Percentiles rank a stretch among this genome's conserved stretches.
Evolutionary conservation across 768 basidiomycete genomes (phyloP).

Genomic region (Podaxis sp.): DNA sequence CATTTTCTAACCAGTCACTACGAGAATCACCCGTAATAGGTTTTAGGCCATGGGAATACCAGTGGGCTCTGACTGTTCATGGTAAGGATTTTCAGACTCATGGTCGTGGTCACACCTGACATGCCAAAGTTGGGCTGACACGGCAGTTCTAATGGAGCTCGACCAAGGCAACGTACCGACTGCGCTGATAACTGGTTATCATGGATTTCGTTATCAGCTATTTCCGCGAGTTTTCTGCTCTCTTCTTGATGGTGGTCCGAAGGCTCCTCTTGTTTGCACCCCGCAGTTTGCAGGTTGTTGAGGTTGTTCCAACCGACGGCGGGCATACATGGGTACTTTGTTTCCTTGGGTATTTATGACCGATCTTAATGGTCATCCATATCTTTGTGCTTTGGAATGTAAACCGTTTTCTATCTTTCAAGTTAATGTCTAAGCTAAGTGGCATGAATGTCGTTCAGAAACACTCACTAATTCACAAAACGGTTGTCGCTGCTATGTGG

Average conservation of each 20-base stretch:
- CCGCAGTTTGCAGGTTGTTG: neutral
- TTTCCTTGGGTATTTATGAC: neutral
- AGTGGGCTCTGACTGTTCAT: neutral
- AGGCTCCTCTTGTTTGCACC: neutral
- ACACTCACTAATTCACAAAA: neutral
- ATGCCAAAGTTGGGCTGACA: conserved; percentile 19
- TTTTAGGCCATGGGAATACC: neutral
- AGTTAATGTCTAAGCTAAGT: neutral
- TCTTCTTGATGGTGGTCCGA: neutral
- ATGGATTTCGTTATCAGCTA: conserved; percentile 19
- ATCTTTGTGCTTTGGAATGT: neutral
- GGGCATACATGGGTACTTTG: neutral
- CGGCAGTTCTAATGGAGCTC: conserved; percentile 23
- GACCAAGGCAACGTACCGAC: conserved; percentile 24
- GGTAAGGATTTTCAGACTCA: neutral
- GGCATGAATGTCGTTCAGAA: neutral
- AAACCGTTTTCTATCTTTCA: neutral
- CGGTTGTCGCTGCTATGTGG: neutral
- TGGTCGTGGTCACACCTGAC: conserved; percentile 23
- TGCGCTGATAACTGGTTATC: conserved; percentile 26
- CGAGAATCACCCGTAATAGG: neutral
- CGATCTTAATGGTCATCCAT: neutral
- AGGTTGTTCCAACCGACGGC: neutral
- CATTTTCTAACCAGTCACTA: neutral
- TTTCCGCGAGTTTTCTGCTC: conserved; percentile 14